Evolutionary conservation across 345 rosid species (phyloP).

Genomic region (sweet orange (Citrus sinensis)): DVS_A1.0 CM039164.1:27038501-27039000

Average conservation of each 20-base stretch:
- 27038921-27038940: neutral
- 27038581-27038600: too few relatives aligned
- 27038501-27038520: too few relatives aligned
- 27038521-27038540: too few relatives aligned
- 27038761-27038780: constrained; percentile 4
- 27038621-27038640: too few relatives aligned
- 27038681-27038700: neutral
- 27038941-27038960: neutral
- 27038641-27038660: neutral
- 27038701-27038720: neutral
- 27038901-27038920: neutral
- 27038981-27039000: neutral
- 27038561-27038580: too few relatives aligned
- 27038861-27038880: neutral
- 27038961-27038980: neutral
- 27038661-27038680: neutral
- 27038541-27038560: too few relatives aligned
- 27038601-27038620: too few relatives aligned
- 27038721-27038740: constrained; percentile 7
- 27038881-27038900: neutral
- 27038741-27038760: neutral
- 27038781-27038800: constrained; percentile 32
- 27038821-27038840: constrained; percentile 3
- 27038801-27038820: constrained; percentile 27
- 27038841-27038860: neutral